Percentiles rank a stretch among this genome's conserved stretches.
These are phyloP conservation scores for Anthracocystis walkeri DNA, from an alignment of 1,284 basidiomycete genomes.

Conservation along the genomic window DNA sequence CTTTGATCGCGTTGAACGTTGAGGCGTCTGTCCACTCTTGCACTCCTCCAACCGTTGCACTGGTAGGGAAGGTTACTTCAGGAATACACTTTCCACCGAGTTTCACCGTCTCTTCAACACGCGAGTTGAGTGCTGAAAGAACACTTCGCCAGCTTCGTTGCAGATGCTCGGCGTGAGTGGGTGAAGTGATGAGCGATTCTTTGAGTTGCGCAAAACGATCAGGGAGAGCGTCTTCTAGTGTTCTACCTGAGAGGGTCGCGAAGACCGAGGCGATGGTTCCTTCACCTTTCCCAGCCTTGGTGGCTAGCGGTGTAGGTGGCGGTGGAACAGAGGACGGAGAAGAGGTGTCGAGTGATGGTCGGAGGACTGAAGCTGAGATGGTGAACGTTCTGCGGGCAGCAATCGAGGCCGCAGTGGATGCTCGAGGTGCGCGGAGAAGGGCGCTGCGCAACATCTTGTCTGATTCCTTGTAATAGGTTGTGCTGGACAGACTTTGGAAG, in stretches of 20 bases:
- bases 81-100: conserved; percentile 41
- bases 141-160: conserved; percentile 40
- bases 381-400: conserved; percentile 1
- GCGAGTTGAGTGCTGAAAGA: conserved; percentile 25
- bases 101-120: conserved; percentile 23
- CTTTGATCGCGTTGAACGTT: conserved; percentile 42
- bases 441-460: conserved; percentile 9
- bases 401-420: background rate
- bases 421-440: background rate
- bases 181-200: conserved; percentile 27
- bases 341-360: conserved; percentile 19
- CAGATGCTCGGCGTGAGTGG: conserved; percentile 35
- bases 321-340: conserved; percentile 2
- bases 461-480: too few relatives aligned
- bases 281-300: conserved; percentile 34
- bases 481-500: too few relatives aligned
- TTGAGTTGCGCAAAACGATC: conserved; percentile 54
- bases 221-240: conserved; percentile 51
- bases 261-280: conserved; percentile 61
- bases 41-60: conserved; percentile 9
- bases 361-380: background rate
- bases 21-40: conserved; percentile 37
- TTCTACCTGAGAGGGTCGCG: conserved; percentile 51
- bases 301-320: background rate
- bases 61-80: conserved; percentile 32